A percentile compares a stretch with the other conserved stretches of the same genome.
These are phyloP conservation scores for Cavenderia fasciculata DNA, from an alignment of 78 protist genomes.

Conservation along the genomic window DNA sequence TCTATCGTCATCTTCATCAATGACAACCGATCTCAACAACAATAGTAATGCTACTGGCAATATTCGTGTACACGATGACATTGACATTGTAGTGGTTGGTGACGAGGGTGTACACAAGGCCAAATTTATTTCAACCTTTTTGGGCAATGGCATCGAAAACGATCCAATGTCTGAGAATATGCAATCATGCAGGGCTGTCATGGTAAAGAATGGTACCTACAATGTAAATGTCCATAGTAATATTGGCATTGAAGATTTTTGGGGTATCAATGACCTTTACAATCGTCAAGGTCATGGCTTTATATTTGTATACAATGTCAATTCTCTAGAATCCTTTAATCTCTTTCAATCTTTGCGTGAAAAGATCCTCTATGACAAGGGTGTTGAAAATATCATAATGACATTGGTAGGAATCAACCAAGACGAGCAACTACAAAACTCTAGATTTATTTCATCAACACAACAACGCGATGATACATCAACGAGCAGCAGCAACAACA, in stretches of 20 bases:
- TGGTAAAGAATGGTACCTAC: slow-evolving; percentile 49
- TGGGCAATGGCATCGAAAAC: slow-evolving; percentile 30
- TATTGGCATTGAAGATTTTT: slow-evolving; percentile 66
- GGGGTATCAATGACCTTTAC: slow-evolving; percentile 59
- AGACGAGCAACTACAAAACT: neutral
- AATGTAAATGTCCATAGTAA: slow-evolving; percentile 44
- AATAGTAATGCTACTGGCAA: neutral
- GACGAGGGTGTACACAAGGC: slow-evolving; percentile 50
- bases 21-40: neutral
- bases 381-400: slow-evolving; percentile 36
- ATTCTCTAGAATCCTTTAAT: slow-evolving; percentile 41
- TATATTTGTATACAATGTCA: slow-evolving; percentile 61
- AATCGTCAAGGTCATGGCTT: slow-evolving; percentile 58
- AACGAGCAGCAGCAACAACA: neutral
- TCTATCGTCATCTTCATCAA: neutral
- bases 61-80: neutral
- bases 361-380: slow-evolving; percentile 45
- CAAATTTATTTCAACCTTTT: slow-evolving; percentile 25
- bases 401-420: slow-evolving; percentile 63
- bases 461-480: neutral
- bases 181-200: slow-evolving; percentile 9
- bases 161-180: slow-evolving; percentile 21
- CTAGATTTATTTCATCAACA: neutral
- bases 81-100: slow-evolving; percentile 62
- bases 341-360: slow-evolving; percentile 29